Percentiles rank a stretch among this genome's conserved stretches.
Evolutionary conservation across 169 alveolate genomes (phyloP).

Genomic region (Babesia ovata): DNA sequence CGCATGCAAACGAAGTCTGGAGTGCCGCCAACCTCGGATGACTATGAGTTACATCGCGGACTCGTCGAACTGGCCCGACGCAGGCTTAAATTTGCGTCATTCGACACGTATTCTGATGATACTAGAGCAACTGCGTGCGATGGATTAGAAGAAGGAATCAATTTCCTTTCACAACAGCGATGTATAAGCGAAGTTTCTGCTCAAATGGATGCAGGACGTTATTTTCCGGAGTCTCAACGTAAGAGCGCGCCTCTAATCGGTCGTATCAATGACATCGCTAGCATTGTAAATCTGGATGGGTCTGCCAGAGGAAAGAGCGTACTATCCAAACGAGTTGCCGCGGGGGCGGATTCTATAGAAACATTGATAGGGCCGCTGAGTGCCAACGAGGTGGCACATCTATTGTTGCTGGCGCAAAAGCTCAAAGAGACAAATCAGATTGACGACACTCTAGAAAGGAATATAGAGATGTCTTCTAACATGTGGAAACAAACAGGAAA

Average conservation of each 20-base stretch:
- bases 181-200: neutral
- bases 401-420: constrained; percentile 57
- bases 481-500: constrained; percentile 49
- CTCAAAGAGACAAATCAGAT: constrained; percentile 41
- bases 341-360: constrained; percentile 20
- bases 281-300: constrained; percentile 25
- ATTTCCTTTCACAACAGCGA: constrained; percentile 35
- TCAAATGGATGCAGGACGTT: neutral
- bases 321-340: constrained; percentile 24
- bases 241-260: constrained; percentile 8
- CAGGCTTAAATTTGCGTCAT: constrained; percentile 2
- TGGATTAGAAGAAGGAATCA: constrained; percentile 34
- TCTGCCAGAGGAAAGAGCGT: neutral
- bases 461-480: constrained; percentile 38
- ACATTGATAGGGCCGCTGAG: constrained; percentile 60
- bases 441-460: constrained; percentile 41
- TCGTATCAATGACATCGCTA: constrained; percentile 27
- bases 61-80: constrained; percentile 28
- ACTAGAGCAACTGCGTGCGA: neutral
- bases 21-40: neutral
- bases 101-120: constrained; percentile 17
- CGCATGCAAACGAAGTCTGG: neutral
- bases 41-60: constrained; percentile 9
- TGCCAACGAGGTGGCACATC: constrained; percentile 51
- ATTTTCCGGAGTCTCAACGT: neutral